These are phyloP conservation scores for Metschnikowia koreensis DNA, from an alignment of 805 yeast genomes.

Conservation along the genomic window DNA sequence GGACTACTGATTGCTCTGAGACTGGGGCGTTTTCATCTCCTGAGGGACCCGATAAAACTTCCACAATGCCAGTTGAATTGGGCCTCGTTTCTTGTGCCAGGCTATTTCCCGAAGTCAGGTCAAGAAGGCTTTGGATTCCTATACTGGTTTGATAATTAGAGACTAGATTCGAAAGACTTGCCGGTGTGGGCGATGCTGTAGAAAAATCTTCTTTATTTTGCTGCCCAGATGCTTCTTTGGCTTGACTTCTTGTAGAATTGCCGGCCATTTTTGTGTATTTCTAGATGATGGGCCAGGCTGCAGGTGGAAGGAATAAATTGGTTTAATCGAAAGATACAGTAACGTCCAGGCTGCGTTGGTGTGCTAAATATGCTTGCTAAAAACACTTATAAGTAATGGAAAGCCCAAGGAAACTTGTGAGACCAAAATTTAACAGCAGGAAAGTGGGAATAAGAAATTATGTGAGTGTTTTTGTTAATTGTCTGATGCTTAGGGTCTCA, in stretches of 20 bases:
- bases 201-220: not conserved
- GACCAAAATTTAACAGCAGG: not conserved
- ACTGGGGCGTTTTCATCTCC: not conserved
- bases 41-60: not conserved
- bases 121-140: slow-evolving; percentile 13
- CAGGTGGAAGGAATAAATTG: no score
- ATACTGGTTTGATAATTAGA: slow-evolving; percentile 34
- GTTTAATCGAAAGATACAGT: no score
- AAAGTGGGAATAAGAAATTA: not conserved
- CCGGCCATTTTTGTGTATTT: not conserved
- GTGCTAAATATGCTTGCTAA: no score
- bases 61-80: not conserved
- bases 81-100: not conserved
- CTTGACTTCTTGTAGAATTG: not conserved
- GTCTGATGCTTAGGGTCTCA: not conserved
- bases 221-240: not conserved
- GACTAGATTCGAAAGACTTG: slow-evolving; percentile 21
- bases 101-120: slow-evolving; percentile 8
- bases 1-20: not conserved
- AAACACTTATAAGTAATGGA: no score
- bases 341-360: no score
- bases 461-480: not conserved
- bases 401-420: no score
- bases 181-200: slow-evolving; percentile 1
- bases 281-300: no score